Evolutionary conservation across 345 rosid species (phyloP).

Genomic region (Toxicodendron radicans): DNA sequence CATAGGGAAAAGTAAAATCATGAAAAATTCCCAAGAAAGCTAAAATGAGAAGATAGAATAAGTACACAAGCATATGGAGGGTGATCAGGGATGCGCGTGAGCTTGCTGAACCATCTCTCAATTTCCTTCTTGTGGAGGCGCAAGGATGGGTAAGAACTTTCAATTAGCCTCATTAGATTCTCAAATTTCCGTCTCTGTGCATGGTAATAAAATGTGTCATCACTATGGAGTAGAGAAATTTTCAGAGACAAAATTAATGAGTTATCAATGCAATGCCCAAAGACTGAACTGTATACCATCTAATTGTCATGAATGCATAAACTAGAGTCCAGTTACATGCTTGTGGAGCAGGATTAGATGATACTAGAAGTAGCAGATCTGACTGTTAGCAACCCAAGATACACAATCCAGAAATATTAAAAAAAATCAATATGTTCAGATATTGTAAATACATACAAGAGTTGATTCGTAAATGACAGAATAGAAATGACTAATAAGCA

Average conservation of each 20-base stretch:
- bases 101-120: neutral
- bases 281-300: neutral
- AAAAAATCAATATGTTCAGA: neutral
- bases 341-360: neutral
- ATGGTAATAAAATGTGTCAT: neutral
- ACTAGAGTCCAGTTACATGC: neutral
- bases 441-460: neutral
- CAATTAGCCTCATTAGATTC: conserved; percentile 1
- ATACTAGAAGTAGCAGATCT: neutral
- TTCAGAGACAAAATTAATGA: neutral
- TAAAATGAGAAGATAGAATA: neutral
- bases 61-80: conserved; percentile 22
- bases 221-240: neutral
- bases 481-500: neutral
- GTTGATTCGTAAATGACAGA: neutral
- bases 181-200: conserved; percentile 1
- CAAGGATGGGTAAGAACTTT: neutral
- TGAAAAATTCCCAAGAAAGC: neutral
- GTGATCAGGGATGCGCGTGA: conserved; percentile 15
- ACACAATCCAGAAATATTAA: neutral
- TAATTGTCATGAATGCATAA: neutral
- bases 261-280: neutral
- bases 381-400: neutral
- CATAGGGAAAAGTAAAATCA: neutral
- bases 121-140: neutral